Conservation (phyloP, 352 stramenopile species). For the Phytopythium ostracodes region DNA sequence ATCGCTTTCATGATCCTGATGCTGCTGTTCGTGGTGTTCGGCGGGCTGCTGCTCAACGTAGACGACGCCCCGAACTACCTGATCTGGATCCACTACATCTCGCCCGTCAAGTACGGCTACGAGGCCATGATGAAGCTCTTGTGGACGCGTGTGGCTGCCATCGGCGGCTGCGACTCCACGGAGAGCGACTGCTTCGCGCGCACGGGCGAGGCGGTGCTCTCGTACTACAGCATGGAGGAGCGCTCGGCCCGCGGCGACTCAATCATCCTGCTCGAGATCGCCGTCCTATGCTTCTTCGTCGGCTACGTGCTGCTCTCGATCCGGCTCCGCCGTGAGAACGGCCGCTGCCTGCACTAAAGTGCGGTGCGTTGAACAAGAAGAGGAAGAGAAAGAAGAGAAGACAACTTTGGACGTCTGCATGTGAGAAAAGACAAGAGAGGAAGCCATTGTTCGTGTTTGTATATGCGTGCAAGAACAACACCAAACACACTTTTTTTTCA, state of each 20-base stretch:
- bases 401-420: conserved; percentile 1
- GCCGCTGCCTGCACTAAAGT: conserved; percentile 1
- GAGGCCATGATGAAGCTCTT: conserved; percentile 40
- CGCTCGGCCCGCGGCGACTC: conserved; percentile 23
- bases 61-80: conserved; percentile 44
- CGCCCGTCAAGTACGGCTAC: conserved; percentile 37
- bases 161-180: conserved; percentile 16
- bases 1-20: conserved; percentile 29
- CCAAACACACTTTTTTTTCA: no score
- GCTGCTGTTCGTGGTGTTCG: conserved; percentile 37
- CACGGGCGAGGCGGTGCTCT: conserved; percentile 40
- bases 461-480: background rate
- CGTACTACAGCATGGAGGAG: conserved; percentile 41
- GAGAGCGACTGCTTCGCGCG: conserved; percentile 31
- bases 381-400: background rate
- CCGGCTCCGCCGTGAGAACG: conserved; percentile 25
- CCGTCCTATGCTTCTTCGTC: conserved; percentile 29
- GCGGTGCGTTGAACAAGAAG: background rate
- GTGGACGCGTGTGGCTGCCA: conserved; percentile 22
- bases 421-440: background rate
- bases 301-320: conserved; percentile 30
- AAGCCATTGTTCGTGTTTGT: background rate
- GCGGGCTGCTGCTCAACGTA: conserved; percentile 40
- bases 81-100: conserved; percentile 61
- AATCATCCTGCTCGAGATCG: conserved; percentile 37